These are phyloP conservation scores for Aegilops speltoides DNA, from an alignment of 176 grass and related monocot species.

Conservation along the genomic window DNA sequence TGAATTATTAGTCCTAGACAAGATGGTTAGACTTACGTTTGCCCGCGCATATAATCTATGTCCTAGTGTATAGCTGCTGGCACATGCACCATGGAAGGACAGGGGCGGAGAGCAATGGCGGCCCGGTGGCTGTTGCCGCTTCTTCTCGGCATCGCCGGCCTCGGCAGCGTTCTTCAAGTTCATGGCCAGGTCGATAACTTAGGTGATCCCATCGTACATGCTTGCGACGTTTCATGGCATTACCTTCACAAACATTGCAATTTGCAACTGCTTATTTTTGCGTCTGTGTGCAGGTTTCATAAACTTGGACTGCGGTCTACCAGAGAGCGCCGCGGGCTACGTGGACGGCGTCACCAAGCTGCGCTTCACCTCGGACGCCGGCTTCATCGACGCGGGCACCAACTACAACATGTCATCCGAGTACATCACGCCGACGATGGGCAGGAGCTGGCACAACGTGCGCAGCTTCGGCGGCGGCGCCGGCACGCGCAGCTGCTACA, in stretches of 20 bases:
- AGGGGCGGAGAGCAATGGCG: not conserved
- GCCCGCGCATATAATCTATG: not conserved
- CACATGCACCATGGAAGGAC: not conserved
- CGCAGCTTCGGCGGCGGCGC: slow-evolving; percentile 55
- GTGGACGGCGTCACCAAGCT: slow-evolving; percentile 34
- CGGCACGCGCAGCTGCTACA: slow-evolving; percentile 53
- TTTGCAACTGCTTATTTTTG: not conserved
- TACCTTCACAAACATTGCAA: not conserved
- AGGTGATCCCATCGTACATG: not conserved
- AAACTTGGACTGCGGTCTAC: not conserved
- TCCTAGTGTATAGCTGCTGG: not conserved
- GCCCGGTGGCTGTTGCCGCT: not conserved
- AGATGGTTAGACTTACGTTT: not conserved
- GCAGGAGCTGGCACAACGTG: slow-evolving; percentile 8
- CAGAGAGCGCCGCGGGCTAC: slow-evolving; percentile 26
- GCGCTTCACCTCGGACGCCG: slow-evolving; percentile 21
- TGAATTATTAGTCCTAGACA: not conserved
- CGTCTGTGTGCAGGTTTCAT: not conserved
- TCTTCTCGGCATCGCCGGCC: slow-evolving; percentile 3
- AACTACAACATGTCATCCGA: slow-evolving; percentile 40
- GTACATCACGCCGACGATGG: not conserved
- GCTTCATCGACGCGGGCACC: slow-evolving; percentile 43
- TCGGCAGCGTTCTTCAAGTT: not conserved
- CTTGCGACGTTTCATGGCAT: not conserved
- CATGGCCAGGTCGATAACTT: not conserved